Evolutionary conservation across 169 alveolate species (phyloP), one percentile per base, ranked within the genome.

Genomic region (Eimeria acervulina): DNA sequence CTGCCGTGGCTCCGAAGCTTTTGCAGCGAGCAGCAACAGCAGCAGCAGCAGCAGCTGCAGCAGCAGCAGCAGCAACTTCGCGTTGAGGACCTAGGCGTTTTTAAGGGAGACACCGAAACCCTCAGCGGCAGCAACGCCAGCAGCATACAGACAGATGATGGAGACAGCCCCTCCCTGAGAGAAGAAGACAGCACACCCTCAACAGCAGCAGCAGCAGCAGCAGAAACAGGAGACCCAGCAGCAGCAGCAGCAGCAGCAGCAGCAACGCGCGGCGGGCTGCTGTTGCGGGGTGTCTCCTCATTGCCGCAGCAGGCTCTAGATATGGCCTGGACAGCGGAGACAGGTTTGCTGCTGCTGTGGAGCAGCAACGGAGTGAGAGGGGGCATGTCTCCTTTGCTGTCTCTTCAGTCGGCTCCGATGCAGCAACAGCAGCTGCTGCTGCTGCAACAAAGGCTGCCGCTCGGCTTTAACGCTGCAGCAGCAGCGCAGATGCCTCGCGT

Each of bases 311-410:
- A 83, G 19, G 91, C 91, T 10, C 76, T 83, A 15, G 74, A 52
- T 52, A 6, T 52, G 10, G 91, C 91, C 3, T 83, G 91, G 91
- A 26, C 76, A 5, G 91, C 91, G 36, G 91, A 83, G 91, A 83
- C 91, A 52, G 91, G 91, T 33, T 33, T 83, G 91, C 74, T 83
- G 91, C 91, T 83, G 91, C 91, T 83, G 74, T 83, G 91, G 91
- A 31, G 38, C 4, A 83, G 59, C 33, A 76, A 31, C 40, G 84
- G 89, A 40, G 63, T 90, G 12, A 23, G 52, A 23, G 40, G 51
- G 76, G 55, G 88, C 1, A 17, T 33, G 47, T 42, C 80, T 44
- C 95, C 85, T 1, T 5, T 63, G 74, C 85, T 66, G 85, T 51
- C 95, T 15, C 95, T 63, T 1, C 94, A 59, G 83, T 87, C 94